Conservation (phyloP, 2,329 filamentous ascomycete species). For the Apiospora phragmitis region DNA sequence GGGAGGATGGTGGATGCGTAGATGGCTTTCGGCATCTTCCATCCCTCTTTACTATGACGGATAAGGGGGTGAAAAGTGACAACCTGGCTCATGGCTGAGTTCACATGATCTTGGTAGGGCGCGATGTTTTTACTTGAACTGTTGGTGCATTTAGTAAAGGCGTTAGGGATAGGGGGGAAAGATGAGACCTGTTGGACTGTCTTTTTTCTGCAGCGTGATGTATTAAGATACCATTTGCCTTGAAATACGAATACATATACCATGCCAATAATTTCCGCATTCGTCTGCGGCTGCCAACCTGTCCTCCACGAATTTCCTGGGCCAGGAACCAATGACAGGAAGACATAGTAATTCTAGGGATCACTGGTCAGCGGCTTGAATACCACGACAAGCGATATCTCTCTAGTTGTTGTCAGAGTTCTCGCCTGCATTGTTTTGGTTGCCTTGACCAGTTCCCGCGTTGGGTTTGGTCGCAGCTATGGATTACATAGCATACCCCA, state of each 20-base stretch:
- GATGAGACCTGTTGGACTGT: not conserved
- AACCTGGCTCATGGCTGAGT: not conserved
- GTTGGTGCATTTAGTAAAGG: not conserved
- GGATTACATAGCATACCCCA: not conserved
- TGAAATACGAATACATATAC: not conserved
- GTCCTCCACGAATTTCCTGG: not conserved
- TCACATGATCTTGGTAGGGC: not conserved
- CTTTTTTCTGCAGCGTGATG: not conserved
- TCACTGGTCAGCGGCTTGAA: not conserved
- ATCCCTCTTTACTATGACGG: not conserved
- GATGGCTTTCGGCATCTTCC: not conserved
- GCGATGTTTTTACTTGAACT: not conserved
- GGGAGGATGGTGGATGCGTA: constrained; percentile 36
- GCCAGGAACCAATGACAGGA: not conserved
- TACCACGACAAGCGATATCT: not conserved
- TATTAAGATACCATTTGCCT: constrained; percentile 7
- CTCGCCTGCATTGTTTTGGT: not conserved
- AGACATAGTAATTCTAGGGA: not conserved
- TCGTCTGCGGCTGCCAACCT: not conserved
- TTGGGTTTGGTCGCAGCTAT: not conserved
- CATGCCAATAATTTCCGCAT: not conserved
- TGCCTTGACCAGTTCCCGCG: not conserved
- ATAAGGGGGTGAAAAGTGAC: not conserved
- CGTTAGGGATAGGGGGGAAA: not conserved
- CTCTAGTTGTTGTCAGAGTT: not conserved